Conservation (phyloP, 1,284 basidiomycete genomes). For the Porogramme epimiltina region DNA sequence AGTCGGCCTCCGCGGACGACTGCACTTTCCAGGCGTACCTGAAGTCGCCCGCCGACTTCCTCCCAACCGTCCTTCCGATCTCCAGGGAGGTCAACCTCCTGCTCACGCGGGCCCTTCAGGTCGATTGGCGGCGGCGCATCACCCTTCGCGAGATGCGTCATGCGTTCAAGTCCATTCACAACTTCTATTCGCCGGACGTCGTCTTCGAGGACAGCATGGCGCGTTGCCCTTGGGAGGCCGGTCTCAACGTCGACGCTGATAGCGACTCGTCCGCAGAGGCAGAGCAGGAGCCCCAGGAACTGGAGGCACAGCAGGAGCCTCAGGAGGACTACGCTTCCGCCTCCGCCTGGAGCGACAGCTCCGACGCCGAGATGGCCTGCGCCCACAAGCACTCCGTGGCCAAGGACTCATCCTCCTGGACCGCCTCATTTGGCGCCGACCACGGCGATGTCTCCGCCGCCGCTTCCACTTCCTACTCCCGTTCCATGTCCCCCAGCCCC, state of each 20-base stretch:
- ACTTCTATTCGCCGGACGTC: slow-evolving; percentile 73
- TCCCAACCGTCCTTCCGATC: slow-evolving; percentile 75
- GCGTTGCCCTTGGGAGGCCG: slow-evolving; percentile 77
- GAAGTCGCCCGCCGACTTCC: slow-evolving; percentile 61
- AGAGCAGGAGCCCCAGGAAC: slow-evolving; percentile 28
- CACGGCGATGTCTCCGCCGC: slow-evolving; percentile 7
- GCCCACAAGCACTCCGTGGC: slow-evolving; percentile 41
- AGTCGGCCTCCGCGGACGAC: slow-evolving; percentile 84
- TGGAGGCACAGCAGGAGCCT: slow-evolving; percentile 29
- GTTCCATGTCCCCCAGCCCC: slow-evolving; percentile 28
- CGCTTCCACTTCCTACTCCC: slow-evolving; percentile 27
- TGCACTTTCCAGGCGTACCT: slow-evolving; percentile 79
- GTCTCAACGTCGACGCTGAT: slow-evolving; percentile 63
- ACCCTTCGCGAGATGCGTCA: slow-evolving; percentile 71
- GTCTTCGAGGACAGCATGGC: slow-evolving; percentile 84
- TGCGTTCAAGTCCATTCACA: slow-evolving; percentile 66
- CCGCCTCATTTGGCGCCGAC: slow-evolving; percentile 35
- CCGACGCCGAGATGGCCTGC: slow-evolving; percentile 65
- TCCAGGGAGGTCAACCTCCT: slow-evolving; percentile 70
- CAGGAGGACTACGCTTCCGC: slow-evolving; percentile 31
- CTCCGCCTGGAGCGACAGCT: slow-evolving; percentile 63
- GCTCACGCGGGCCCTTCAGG: slow-evolving; percentile 69
- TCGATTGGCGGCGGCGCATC: slow-evolving; percentile 72
- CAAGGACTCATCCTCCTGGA: slow-evolving; percentile 38
- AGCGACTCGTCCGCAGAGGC: slow-evolving; percentile 25